Evolutionary conservation across 2,329 filamentous ascomycete species (phyloP).

Genomic region (Rhexocercosporidium sp.): DNA sequence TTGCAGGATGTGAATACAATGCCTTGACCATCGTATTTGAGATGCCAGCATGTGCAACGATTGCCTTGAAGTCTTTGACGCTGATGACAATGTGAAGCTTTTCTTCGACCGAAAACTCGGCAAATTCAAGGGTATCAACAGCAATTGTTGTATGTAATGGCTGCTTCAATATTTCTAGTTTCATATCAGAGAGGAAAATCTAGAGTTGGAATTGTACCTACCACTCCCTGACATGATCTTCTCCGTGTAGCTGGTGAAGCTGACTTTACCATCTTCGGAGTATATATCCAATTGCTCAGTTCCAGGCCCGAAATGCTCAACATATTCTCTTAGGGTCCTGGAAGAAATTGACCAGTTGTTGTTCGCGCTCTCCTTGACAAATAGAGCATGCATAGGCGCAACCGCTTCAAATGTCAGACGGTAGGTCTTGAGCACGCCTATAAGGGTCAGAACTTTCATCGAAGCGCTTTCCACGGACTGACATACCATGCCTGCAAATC

Average conservation of each 20-base stretch:
- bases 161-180: constrained; percentile 74
- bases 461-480: constrained; percentile 11
- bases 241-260: constrained; percentile 83
- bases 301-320: constrained; percentile 80
- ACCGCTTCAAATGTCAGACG: constrained; percentile 75
- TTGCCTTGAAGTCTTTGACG: constrained; percentile 82
- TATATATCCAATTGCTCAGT: constrained; percentile 83
- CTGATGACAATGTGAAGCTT: constrained; percentile 80
- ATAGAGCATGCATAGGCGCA: constrained; percentile 77
- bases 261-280: constrained; percentile 69
- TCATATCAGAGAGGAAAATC: constrained; percentile 12
- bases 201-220: constrained; percentile 36
- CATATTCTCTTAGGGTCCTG: constrained; percentile 72
- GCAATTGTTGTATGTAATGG: constrained; percentile 81
- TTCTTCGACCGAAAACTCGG: constrained; percentile 74
- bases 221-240: constrained; percentile 74
- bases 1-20: constrained; percentile 72
- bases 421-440: constrained; percentile 78
- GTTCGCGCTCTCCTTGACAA: constrained; percentile 67
- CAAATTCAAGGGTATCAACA: constrained; percentile 77
- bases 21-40: constrained; percentile 70
- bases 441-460: not conserved
- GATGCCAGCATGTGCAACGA: constrained; percentile 76
- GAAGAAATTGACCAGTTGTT: constrained; percentile 78
- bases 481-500: constrained; percentile 73